Evolutionary conservation across 441 rosid species (phyloP).

Genomic region (Erysimum cheiri): DNA sequence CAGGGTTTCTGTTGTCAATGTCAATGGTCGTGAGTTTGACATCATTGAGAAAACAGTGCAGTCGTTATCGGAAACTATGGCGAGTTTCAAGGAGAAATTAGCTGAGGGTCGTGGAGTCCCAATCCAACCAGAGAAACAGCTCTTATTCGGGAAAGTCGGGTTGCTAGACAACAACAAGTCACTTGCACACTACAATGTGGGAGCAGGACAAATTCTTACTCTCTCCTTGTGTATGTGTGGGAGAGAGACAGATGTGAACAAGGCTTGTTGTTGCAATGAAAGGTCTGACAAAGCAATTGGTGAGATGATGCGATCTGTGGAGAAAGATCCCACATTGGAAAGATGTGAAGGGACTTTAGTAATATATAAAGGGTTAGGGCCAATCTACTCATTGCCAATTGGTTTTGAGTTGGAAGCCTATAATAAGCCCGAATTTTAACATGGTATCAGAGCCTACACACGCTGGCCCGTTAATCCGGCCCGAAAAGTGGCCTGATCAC

Average conservation of each 20-base stretch:
- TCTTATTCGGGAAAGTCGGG: constrained; percentile 82
- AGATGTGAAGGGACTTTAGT: too few relatives aligned
- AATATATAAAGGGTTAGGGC: too few relatives aligned
- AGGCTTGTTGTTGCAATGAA: background rate
- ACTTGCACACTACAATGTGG: constrained; percentile 75
- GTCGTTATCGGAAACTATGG: constrained; percentile 64
- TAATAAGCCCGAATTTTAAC: too few relatives aligned
- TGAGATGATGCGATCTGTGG: background rate
- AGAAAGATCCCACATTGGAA: too few relatives aligned
- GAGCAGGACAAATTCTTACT: constrained; percentile 61
- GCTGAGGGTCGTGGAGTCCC: constrained; percentile 69
- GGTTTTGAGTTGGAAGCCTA: too few relatives aligned
- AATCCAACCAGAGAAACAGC: constrained; percentile 85
- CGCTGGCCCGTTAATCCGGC: too few relatives aligned
- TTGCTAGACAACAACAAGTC: constrained; percentile 77
- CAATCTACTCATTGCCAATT: too few relatives aligned
- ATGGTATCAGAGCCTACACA: too few relatives aligned
- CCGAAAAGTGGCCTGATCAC: too few relatives aligned
- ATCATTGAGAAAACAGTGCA: constrained; percentile 69
- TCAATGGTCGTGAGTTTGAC: constrained; percentile 59
- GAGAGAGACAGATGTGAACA: background rate
- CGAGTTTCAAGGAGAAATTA: constrained; percentile 59
- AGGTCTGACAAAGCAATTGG: background rate
- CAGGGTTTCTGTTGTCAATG: constrained; percentile 64
- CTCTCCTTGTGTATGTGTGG: constrained; percentile 47